These are phyloP conservation scores for Melampsora americana DNA, from an alignment of 1,284 basidiomycete genomes.

Conservation along the genomic window DNA sequence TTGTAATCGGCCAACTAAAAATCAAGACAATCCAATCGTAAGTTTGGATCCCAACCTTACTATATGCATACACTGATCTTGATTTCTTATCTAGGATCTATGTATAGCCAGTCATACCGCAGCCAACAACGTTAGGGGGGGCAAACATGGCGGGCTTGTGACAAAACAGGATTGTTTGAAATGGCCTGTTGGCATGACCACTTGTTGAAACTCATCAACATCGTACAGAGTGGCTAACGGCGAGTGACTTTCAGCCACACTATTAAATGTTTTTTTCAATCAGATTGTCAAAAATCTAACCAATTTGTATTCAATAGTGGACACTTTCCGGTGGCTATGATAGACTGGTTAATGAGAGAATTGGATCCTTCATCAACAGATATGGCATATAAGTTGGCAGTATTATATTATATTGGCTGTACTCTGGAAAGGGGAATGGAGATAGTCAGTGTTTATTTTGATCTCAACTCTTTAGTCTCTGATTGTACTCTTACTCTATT, in stretches of 20 bases:
- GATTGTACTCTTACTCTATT: too few species aligned
- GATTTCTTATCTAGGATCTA: not conserved
- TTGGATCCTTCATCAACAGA: too few species aligned
- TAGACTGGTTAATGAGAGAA: too few species aligned
- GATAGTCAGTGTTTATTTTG: too few species aligned
- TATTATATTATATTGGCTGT: too few species aligned
- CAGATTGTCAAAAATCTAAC: not conserved
- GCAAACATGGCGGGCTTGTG: slow-evolving; percentile 13
- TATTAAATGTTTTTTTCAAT: not conserved
- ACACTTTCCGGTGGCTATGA: too few species aligned
- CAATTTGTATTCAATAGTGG: too few species aligned
- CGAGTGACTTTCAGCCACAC: not conserved
- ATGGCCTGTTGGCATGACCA: slow-evolving; percentile 31
- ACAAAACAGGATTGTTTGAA: slow-evolving; percentile 27
- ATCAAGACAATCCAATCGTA: not conserved
- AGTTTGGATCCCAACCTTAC: not conserved
- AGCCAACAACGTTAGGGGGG: not conserved
- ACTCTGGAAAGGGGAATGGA: too few species aligned
- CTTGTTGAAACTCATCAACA: slow-evolving; percentile 3
- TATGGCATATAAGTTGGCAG: too few species aligned
- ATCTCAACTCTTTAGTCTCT: too few species aligned
- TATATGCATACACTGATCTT: not conserved
- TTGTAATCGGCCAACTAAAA: not conserved
- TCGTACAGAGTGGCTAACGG: not conserved
- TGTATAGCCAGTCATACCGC: not conserved